A percentile compares a stretch with the other conserved stretches of the same genome.
Conservation (phyloP, 257 asterid genomes). For the Coffea eugenioides region DNA sequence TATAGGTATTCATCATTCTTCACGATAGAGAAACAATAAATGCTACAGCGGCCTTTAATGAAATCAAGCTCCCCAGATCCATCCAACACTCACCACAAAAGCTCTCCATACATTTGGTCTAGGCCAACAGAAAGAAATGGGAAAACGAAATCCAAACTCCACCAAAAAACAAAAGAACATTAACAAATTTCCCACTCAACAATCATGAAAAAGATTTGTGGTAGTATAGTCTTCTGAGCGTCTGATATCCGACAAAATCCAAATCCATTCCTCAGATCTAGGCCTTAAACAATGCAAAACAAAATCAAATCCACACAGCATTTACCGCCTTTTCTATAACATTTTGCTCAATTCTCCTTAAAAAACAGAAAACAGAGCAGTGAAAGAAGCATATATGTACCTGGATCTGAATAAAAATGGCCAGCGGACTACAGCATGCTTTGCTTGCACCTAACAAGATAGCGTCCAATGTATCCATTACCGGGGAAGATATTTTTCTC, state of each 20-base stretch:
- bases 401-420: conserved; percentile 90
- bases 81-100: not conserved
- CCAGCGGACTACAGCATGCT: conserved; percentile 67
- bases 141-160: not conserved
- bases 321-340: not conserved
- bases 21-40: too few relatives aligned
- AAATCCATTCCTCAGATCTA: conserved; percentile 14
- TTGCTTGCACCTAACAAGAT: conserved; percentile 69
- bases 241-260: not conserved
- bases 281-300: not conserved
- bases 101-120: not conserved
- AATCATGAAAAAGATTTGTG: not conserved
- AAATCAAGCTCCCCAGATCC: conserved; percentile 2
- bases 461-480: conserved; percentile 55
- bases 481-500: conserved; percentile 41
- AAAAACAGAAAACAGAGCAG: not conserved
- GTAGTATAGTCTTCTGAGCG: not conserved
- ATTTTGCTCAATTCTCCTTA: not conserved
- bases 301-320: not conserved
- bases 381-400: conserved; percentile 21
- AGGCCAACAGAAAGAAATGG: not conserved
- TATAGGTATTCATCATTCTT: not conserved
- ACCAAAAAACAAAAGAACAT: too few relatives aligned
- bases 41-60: not conserved
- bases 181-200: too few relatives aligned